Evolutionary conservation across 1,139 yeast species (phyloP).

Genomic region (Zygoascus meyerae): DNA sequence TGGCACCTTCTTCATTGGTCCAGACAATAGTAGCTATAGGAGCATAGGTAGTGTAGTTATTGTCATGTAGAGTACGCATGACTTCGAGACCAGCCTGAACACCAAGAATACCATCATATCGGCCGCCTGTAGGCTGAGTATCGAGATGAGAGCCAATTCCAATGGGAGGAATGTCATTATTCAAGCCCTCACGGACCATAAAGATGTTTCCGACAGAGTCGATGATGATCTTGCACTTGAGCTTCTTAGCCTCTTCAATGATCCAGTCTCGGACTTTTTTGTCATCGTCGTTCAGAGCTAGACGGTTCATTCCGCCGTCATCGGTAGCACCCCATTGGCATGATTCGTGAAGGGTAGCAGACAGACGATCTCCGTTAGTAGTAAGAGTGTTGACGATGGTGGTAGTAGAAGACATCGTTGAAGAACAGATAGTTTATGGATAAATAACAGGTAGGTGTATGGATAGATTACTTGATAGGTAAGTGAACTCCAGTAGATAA

Average conservation of each 20-base stretch:
- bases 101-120: constrained; percentile 68
- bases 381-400: constrained; percentile 6
- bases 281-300: constrained; percentile 57
- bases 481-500: too few species aligned
- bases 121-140: constrained; percentile 75
- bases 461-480: too few species aligned
- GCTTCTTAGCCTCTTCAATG: constrained; percentile 42
- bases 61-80: constrained; percentile 56
- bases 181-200: constrained; percentile 55
- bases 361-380: constrained; percentile 30
- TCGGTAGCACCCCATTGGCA: constrained; percentile 57
- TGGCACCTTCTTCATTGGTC: constrained; percentile 78
- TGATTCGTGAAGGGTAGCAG: constrained; percentile 58
- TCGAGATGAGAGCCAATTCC: constrained; percentile 71
- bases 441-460: too few species aligned
- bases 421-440: not conserved
- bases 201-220: constrained; percentile 66
- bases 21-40: constrained; percentile 63
- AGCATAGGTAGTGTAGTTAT: constrained; percentile 51
- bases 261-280: constrained; percentile 68
- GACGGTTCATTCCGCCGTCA: constrained; percentile 55
- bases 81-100: constrained; percentile 65
- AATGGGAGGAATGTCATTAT: constrained; percentile 46
- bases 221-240: constrained; percentile 54
- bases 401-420: constrained; percentile 1